phyloP scores from a whole-genome alignment of 2,329 filamentous ascomycete species.

The Penicillium expansum region DNA sequence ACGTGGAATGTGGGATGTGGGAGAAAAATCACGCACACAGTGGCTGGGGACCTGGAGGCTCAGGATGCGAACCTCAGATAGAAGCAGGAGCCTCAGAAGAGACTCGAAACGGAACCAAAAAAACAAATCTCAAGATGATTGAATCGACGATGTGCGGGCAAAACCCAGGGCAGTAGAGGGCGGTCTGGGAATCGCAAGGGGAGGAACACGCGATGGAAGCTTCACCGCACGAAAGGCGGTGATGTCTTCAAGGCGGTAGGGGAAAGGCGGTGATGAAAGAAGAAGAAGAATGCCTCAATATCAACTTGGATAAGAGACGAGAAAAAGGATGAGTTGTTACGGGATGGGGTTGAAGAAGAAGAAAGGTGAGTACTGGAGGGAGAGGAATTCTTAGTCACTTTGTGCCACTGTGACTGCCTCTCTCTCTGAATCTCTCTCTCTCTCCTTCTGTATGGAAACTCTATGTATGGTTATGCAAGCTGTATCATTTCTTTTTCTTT shows the following conservation, averaged over 20 bases:
- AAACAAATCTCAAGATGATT: conserved; percentile 6
- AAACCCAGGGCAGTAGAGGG: conserved; percentile 33
- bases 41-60: conserved; percentile 3
- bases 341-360: conserved; percentile 10
- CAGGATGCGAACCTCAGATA: conserved; percentile 1
- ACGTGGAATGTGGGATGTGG: background rate
- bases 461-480: conserved; percentile 1
- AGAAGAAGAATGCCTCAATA: conserved; percentile 1
- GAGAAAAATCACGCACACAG: conserved; percentile 6
- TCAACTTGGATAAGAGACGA: conserved; percentile 2
- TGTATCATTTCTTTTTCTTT: background rate
- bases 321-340: conserved; percentile 13
- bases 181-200: conserved; percentile 33
- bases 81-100: background rate
- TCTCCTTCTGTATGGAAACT: conserved; percentile 3
- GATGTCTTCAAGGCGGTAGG: conserved; percentile 25
- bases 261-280: conserved; percentile 24
- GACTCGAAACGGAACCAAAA: conserved; percentile 1
- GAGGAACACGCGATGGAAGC: conserved; percentile 24
- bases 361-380: background rate
- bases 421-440: conserved; percentile 1
- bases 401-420: conserved; percentile 11
- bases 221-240: conserved; percentile 43
- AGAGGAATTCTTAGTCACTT: conserved; percentile 11
- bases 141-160: conserved; percentile 31